These are phyloP conservation scores for Arthrocladium fulminans DNA, from an alignment of 2,329 filamentous ascomycete species.

Conservation along the genomic window DNA sequence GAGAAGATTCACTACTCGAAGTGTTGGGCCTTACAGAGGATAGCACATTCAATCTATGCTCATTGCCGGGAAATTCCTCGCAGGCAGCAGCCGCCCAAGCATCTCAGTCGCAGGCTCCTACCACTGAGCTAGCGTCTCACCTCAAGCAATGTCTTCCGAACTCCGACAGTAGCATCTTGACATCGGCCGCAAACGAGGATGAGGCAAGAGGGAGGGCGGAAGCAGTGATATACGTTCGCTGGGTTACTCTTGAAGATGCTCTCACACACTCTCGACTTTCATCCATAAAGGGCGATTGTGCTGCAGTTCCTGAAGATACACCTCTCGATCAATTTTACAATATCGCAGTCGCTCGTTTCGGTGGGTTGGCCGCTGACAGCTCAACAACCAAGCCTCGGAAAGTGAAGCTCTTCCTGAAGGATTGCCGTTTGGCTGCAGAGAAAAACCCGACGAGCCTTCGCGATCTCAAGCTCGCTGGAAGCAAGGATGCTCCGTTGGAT, in stretches of 20 bases:
- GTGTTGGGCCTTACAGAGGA: constrained; percentile 3
- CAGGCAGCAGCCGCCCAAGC: neutral
- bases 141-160: neutral
- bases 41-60: constrained; percentile 3
- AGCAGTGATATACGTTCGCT: constrained; percentile 2
- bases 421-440: constrained; percentile 4
- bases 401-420: constrained; percentile 13
- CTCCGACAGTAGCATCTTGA: no score
- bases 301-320: neutral
- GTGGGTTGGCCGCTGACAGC: no score
- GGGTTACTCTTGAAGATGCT: constrained; percentile 6
- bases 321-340: neutral
- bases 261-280: constrained; percentile 4
- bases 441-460: constrained; percentile 3
- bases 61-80: neutral
- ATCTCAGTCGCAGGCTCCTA: neutral
- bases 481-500: neutral
- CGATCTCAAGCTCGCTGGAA: constrained; percentile 3
- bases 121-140: neutral
- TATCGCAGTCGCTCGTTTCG: neutral
- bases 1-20: constrained; percentile 1
- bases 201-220: neutral
- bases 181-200: no score
- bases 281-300: neutral
- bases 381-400: constrained; percentile 6